Percentiles rank a stretch among this genome's conserved stretches.
These are phyloP conservation scores for Fomes fomentarius DNA, from an alignment of 1,284 basidiomycete genomes.

Conservation along the genomic window DNA sequence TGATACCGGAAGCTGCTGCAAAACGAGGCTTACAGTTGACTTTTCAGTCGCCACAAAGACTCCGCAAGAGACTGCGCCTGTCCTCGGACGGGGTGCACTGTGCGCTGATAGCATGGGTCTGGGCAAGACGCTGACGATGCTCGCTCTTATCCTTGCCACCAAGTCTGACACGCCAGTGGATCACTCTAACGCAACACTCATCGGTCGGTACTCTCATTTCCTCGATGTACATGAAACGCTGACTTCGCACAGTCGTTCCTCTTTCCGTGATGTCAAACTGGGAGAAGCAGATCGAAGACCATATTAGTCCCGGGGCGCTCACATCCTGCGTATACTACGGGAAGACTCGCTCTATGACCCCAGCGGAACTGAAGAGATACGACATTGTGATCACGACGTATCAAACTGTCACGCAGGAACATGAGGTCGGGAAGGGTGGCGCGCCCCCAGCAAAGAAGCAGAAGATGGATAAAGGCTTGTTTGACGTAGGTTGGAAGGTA, in stretches of 20 bases:
- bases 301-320: constrained; percentile 62
- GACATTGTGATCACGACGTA: constrained; percentile 94
- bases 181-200: constrained; percentile 71
- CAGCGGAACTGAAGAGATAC: constrained; percentile 63
- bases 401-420: constrained; percentile 66
- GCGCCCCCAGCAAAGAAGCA: constrained; percentile 57
- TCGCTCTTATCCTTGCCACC: constrained; percentile 77
- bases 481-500: constrained; percentile 80
- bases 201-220: constrained; percentile 55
- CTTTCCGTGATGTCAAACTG: constrained; percentile 90
- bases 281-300: constrained; percentile 87
- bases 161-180: constrained; percentile 60
- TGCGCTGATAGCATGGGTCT: constrained; percentile 90
- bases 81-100: constrained; percentile 80
- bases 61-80: constrained; percentile 67
- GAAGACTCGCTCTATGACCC: constrained; percentile 58
- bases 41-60: constrained; percentile 75
- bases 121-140: constrained; percentile 86
- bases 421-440: constrained; percentile 34
- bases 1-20: constrained; percentile 8
- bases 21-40: neutral
- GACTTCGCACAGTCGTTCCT: constrained; percentile 67
- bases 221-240: neutral
- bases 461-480: constrained; percentile 56
- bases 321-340: constrained; percentile 75